Conservation (phyloP, 2,329 filamentous ascomycete species). For the Chalara sp. region DNA sequence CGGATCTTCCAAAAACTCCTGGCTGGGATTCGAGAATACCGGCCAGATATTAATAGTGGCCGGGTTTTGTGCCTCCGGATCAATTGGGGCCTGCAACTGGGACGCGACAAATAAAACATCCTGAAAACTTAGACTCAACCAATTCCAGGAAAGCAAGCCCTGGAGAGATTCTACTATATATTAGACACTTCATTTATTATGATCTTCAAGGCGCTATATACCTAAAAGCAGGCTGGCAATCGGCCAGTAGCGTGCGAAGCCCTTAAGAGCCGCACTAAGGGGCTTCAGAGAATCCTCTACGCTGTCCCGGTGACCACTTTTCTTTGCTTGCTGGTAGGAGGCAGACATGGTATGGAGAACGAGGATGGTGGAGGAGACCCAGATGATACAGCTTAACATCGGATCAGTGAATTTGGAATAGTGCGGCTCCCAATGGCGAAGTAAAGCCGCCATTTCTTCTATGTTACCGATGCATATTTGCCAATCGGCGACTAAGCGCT, state of each 20-base stretch:
- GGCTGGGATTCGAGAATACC: not conserved
- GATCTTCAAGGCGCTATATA: not conserved
- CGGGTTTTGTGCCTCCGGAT: not conserved
- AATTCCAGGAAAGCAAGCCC: not conserved
- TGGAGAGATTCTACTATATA: not conserved
- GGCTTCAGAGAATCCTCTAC: not conserved
- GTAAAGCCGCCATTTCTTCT: not conserved
- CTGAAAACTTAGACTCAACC: not conserved
- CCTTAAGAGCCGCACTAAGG: not conserved
- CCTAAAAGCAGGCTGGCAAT: not conserved
- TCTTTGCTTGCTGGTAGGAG: not conserved
- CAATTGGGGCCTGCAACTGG: not conserved
- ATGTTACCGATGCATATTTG: not conserved
- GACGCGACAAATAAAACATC: not conserved
- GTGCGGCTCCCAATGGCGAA: not conserved
- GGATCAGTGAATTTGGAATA: not conserved
- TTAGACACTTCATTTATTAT: not conserved
- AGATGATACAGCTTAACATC: not conserved
- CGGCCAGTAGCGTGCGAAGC: not conserved
- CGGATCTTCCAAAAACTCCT: not conserved
- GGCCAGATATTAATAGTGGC: not conserved
- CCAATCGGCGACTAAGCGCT: not conserved
- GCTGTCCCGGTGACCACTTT: not conserved
- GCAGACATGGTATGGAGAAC: not conserved
- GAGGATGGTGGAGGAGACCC: not conserved